Base-by-base conservation (phyloP, 2,329 filamentous ascomycete species). In the Phyllosticta citribraziliensis region DNA sequence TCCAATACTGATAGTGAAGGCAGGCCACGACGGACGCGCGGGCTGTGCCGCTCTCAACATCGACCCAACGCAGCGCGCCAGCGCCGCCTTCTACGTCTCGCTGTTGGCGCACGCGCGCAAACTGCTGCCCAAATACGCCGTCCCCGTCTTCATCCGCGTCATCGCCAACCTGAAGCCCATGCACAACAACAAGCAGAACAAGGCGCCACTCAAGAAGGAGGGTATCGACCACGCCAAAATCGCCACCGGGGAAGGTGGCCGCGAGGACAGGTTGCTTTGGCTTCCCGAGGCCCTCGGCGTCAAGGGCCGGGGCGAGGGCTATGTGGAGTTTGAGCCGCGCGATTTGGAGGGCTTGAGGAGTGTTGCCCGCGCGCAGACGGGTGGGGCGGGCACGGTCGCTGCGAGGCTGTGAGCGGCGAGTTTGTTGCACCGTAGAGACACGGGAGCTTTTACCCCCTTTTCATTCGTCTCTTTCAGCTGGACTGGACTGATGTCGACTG, bases 141-240 rank as follows among this genome's bases (percentile, higher is more conserved):
- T 92, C 1, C 89, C 89, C 0, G 74, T 91, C 1, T 92, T 92
- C 74, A 67, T 91, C 53, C 79, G 88, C 0, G 72, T 89, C 20
- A 79, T 88, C 20, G 75, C 80, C 47, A 76, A 76, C 40, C 78
- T 81, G 61, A 82, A 80, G 33, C 82, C 86, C 5, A 87, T 84
- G 67, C 85, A 88, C 69, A 92, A 91, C 67, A 88, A 91, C 71
- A 92, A 93, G 75, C 88, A 91, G 74, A 89, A 90, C 69, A 92
- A 92, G 71, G 80, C 86, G 1, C 86, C 85, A 0, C 75, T 91
- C 52, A 79, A 86, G 66, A 81, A 83, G 52, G 85, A 88, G 65
- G 87, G 87, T 0, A 81, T 88, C 17, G 82, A 89, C 69, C 80
- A 83, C 3, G 70, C 77, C 78, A 62, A 71, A 79, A 20, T 75